These are phyloP conservation scores for Diutina scorzettiae DNA, from an alignment of 1,139 yeast genomes.

Conservation along the genomic window DNA sequence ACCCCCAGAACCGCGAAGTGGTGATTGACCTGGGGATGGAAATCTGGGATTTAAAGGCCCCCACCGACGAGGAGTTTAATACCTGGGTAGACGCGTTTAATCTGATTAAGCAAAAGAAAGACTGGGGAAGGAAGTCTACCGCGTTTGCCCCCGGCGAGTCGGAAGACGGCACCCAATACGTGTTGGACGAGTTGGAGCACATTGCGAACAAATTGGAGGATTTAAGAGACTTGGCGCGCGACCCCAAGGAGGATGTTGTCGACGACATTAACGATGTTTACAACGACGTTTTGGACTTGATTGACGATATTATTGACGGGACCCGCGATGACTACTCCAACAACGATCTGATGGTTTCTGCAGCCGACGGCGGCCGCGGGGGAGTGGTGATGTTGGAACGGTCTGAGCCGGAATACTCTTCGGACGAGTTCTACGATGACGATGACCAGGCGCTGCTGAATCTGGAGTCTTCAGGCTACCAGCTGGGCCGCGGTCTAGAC, in stretches of 20 bases:
- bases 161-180: constrained; percentile 5
- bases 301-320: constrained; percentile 2
- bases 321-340: neutral
- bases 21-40: constrained; percentile 93
- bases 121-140: neutral
- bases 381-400: constrained; percentile 2
- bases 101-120: constrained; percentile 19
- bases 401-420: neutral
- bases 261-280: constrained; percentile 4
- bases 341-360: neutral
- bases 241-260: neutral
- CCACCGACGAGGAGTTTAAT: constrained; percentile 51
- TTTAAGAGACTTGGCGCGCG: neutral
- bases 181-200: neutral
- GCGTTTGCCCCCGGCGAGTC: neutral
- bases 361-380: neutral
- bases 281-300: constrained; percentile 1
- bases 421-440: neutral
- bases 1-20: constrained; percentile 52
- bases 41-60: constrained; percentile 78
- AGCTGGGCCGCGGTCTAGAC: neutral
- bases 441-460: constrained; percentile 6
- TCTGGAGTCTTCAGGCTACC: neutral
- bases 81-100: constrained; percentile 78
- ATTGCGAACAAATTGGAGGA: constrained; percentile 1